A percentile compares a stretch with the other conserved stretches of the same genome.
Conservation (phyloP, 2,329 filamentous ascomycete genomes). For the Colletotrichum melonis region DNA sequence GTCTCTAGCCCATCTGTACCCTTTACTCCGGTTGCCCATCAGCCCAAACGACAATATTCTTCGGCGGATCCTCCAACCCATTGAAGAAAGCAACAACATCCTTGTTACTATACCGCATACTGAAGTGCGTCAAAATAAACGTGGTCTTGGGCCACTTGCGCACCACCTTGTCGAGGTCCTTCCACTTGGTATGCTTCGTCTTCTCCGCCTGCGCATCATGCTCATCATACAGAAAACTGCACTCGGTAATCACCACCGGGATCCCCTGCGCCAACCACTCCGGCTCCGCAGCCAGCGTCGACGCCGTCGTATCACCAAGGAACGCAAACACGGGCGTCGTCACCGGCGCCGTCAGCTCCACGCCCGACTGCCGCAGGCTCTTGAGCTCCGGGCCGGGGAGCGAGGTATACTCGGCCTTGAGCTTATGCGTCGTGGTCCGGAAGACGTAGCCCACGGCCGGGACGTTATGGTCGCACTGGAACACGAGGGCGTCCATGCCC, state of each 20-base stretch:
- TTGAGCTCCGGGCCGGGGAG: constrained; percentile 51
- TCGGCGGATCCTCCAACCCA: constrained; percentile 49
- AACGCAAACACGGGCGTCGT: constrained; percentile 58
- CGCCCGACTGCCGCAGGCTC: constrained; percentile 49
- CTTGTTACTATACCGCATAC: constrained; percentile 53
- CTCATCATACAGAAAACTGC: constrained; percentile 57
- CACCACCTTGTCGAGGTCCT: constrained; percentile 56
- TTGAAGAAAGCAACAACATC: constrained; percentile 55
- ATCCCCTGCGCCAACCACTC: constrained; percentile 53
- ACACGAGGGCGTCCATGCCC: constrained; percentile 53
- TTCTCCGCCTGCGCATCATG: constrained; percentile 55
- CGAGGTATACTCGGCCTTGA: constrained; percentile 50
- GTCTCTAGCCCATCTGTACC: not conserved
- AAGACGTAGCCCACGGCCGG: constrained; percentile 62
- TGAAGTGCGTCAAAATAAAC: constrained; percentile 61
- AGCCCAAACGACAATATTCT: constrained; percentile 60
- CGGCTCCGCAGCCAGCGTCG: constrained; percentile 51
- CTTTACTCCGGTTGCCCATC: constrained; percentile 44
- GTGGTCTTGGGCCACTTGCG: constrained; percentile 54
- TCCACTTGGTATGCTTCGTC: constrained; percentile 61
- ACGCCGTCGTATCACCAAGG: constrained; percentile 58
- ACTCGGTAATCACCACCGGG: constrained; percentile 61
- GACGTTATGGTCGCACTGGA: constrained; percentile 58
- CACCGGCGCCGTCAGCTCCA: constrained; percentile 52
- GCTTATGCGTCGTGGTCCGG: constrained; percentile 49